A percentile compares a stretch with the other conserved stretches of the same genome.
phyloP scores from a whole-genome alignment of 345 rosid genomes.

The Melaleuca alternifolia region DNA sequence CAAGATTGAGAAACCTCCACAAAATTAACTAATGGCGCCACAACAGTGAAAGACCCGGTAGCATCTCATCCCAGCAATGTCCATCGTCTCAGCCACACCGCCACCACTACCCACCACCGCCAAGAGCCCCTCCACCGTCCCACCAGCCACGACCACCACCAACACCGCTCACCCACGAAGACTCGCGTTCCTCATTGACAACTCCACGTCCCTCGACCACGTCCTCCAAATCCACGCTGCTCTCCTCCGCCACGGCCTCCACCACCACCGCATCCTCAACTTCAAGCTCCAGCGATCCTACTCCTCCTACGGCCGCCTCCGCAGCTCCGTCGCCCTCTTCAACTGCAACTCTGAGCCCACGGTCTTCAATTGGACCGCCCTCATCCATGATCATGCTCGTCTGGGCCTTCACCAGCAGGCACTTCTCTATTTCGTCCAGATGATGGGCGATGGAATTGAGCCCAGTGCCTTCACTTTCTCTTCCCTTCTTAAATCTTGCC shows the following conservation, averaged over 20 bases:
- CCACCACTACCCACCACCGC: neutral
- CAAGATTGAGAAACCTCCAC: neutral
- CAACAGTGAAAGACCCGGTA: neutral
- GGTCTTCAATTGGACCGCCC: conserved; percentile 49
- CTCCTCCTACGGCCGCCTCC: conserved; percentile 44
- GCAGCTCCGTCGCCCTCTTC: conserved; percentile 42
- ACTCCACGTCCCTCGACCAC: conserved; percentile 24
- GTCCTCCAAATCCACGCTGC: conserved; percentile 62
- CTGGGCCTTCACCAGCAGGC: conserved; percentile 32
- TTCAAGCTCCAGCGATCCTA: conserved; percentile 85
- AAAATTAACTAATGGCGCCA: neutral
- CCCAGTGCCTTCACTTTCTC: conserved; percentile 79
- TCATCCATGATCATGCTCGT: conserved; percentile 38
- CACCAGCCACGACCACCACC: neutral
- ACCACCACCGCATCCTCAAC: conserved; percentile 36
- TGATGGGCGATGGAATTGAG: conserved; percentile 30
- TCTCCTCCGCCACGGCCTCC: conserved; percentile 53
- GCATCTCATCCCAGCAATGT: conserved; percentile 12
- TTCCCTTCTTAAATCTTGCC: conserved; percentile 53
- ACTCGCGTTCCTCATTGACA: conserved; percentile 38
- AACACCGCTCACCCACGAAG: conserved; percentile 16
- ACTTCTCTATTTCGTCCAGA: conserved; percentile 25
- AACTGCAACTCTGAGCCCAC: conserved; percentile 33
- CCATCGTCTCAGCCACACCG: conserved; percentile 15
- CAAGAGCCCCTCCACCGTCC: neutral